Evolutionary conservation across 495 filamentous ascomycete genomes (phyloP), one percentile per base, ranked within the genome.

Genomic region (Neurospora terricola): DNA sequence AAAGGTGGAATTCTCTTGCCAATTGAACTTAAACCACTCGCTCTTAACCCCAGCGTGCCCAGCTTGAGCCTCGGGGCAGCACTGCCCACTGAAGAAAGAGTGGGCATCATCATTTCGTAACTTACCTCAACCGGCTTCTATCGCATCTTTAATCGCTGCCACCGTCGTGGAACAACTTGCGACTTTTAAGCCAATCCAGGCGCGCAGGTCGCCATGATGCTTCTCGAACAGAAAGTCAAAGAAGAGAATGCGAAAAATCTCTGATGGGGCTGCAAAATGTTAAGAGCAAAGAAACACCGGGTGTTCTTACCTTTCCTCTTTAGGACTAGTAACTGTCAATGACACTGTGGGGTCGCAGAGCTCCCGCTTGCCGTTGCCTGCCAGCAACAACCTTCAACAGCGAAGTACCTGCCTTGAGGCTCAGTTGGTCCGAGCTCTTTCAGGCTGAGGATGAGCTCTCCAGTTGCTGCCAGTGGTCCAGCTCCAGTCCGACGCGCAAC

Each of bases 401-500:
- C 40, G 43, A 11, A 48, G 30, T 69, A 38, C 48, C 72, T 10
- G 27, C 43, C 45, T 69, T 21, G 48, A 45, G 21, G 37, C 45
- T 37, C 42, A 69, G 77, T 27, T 80, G 79, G 79, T 74, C 79
- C 77, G 76, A 80, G 79, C 78, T 73, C 75, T 69, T 72, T 71
- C 69, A 74, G 72, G 76, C 71, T 75, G 70, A 40, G 73, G 75
- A 66, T 70, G 72, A 76, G 72, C 69, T 42, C 30, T 70, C 72
- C 54, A 71, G 73, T 59, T 42, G 70, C 48, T 21, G 70, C 9
- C 72, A 43, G 69, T 62, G 54, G 73, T 70, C 71, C 68, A 66
- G 73, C 72, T 72, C 70, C 45, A 59, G 69, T 37, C 74, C 76
- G 78, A 82, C 81, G 78, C 81, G 81, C 81, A 82, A 80, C 79